phyloP scores from a whole-genome alignment of 768 basidiomycete species.

The Termitomyces heimii region DNA sequence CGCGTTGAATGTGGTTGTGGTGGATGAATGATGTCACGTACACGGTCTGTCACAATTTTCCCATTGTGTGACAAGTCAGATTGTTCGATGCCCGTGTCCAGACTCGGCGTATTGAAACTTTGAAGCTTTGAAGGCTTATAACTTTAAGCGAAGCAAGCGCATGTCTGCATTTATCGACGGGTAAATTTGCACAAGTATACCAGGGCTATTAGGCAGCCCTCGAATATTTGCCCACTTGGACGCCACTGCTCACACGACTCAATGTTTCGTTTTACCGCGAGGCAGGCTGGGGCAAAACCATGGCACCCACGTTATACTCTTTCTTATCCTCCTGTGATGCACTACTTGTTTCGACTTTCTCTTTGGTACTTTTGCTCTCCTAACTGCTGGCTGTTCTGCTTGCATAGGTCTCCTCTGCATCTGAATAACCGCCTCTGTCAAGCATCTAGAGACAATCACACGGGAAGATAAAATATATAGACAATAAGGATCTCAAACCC shows the following conservation, averaged over 20 bases:
- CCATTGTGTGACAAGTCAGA: neutral
- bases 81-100: too few species aligned
- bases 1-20: neutral
- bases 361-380: neutral
- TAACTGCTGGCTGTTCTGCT: neutral
- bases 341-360: too few species aligned
- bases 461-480: neutral
- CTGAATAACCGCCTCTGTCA: neutral
- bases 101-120: too few species aligned
- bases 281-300: neutral
- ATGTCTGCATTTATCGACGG: too few species aligned
- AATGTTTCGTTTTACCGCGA: too few species aligned
- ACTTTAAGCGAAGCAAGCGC: too few species aligned
- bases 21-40: slow-evolving; percentile 12
- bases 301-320: too few species aligned
- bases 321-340: neutral
- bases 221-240: neutral
- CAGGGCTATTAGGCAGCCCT: too few species aligned
- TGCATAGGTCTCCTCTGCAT: neutral
- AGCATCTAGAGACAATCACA: neutral
- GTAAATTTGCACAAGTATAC: too few species aligned
- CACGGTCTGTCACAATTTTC: slow-evolving; percentile 4
- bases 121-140: too few species aligned
- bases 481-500: slow-evolving; percentile 17
- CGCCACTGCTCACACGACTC: neutral